Conservation (phyloP, 1,284 basidiomycete genomes). For the Coniferiporia sulphurascens region DNA sequence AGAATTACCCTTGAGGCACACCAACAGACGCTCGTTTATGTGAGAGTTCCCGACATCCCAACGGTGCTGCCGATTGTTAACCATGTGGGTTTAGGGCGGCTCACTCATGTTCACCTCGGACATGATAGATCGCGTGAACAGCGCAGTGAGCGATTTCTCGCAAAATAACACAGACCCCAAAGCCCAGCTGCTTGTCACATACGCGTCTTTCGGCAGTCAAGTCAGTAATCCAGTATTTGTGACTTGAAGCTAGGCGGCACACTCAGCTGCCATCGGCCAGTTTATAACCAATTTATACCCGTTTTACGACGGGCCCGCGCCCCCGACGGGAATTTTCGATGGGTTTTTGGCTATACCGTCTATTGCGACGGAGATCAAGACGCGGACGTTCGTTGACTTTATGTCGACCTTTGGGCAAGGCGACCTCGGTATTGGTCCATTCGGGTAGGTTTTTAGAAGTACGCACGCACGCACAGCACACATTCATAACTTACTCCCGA, state of each 20-base stretch:
- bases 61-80: too few species aligned
- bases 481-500: not conserved
- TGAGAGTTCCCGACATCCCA: not conserved
- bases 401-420: slow-evolving; percentile 2
- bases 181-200: slow-evolving; percentile 10
- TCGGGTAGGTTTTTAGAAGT: slow-evolving; percentile 5
- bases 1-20: slow-evolving; percentile 1
- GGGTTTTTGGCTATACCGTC: slow-evolving; percentile 5
- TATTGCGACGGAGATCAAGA: not conserved
- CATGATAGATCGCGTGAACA: slow-evolving; percentile 2
- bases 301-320: slow-evolving; percentile 6
- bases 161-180: slow-evolving; percentile 16
- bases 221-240: slow-evolving; percentile 1
- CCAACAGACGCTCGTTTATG: slow-evolving; percentile 9
- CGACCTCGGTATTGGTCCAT: slow-evolving; percentile 5
- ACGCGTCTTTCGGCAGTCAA: slow-evolving; percentile 2
- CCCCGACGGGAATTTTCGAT: slow-evolving; percentile 6
- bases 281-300: not conserved
- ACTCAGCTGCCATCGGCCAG: not conserved
- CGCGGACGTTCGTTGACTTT: slow-evolving; percentile 8
- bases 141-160: slow-evolving; percentile 9
- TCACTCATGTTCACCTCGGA: slow-evolving; percentile 1
- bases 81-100: slow-evolving; percentile 3
- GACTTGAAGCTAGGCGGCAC: not conserved
- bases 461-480: not conserved